Conservation (phyloP, 257 asterid genomes). For the Ocimum tenuiflorum region DNA sequence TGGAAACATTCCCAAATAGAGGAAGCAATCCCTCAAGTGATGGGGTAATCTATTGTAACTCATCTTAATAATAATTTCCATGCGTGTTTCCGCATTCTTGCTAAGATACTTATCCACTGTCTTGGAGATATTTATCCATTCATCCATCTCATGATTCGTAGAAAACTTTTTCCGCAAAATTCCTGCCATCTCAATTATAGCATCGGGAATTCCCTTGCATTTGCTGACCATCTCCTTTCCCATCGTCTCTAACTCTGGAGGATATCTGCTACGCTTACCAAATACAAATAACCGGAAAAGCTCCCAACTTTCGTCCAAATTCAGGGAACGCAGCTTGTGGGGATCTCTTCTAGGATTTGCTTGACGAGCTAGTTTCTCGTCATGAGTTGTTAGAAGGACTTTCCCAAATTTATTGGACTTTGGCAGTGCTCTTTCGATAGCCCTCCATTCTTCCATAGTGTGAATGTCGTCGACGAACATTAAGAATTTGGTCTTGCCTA, state of each 20-base stretch:
- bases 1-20: conserved; percentile 31
- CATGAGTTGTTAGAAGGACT: conserved; percentile 31
- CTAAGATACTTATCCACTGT: not conserved
- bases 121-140: not conserved
- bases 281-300: too few relatives aligned
- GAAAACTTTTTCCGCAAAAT: not conserved
- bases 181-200: conserved; percentile 18
- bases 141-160: not conserved
- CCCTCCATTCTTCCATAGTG: conserved; percentile 16
- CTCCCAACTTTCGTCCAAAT: conserved; percentile 20
- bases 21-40: conserved; percentile 27
- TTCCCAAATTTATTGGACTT: conserved; percentile 12
- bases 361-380: conserved; percentile 6
- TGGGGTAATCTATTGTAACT: conserved; percentile 29
- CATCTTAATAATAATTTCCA: conserved; percentile 12
- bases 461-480: conserved; percentile 33
- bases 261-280: conserved; percentile 11
- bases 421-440: conserved; percentile 22
- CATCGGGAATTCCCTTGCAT: conserved; percentile 28
- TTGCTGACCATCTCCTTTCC: conserved; percentile 18
- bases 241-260: not conserved
- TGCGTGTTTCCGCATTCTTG: not conserved
- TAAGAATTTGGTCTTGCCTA: conserved; percentile 16
- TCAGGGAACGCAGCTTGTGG: conserved; percentile 15
- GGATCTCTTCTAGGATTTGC: conserved; percentile 15